These are phyloP conservation scores for Cryptosporidium canis DNA, from an alignment of 169 alveolate genomes.

Conservation along the genomic window DNA sequence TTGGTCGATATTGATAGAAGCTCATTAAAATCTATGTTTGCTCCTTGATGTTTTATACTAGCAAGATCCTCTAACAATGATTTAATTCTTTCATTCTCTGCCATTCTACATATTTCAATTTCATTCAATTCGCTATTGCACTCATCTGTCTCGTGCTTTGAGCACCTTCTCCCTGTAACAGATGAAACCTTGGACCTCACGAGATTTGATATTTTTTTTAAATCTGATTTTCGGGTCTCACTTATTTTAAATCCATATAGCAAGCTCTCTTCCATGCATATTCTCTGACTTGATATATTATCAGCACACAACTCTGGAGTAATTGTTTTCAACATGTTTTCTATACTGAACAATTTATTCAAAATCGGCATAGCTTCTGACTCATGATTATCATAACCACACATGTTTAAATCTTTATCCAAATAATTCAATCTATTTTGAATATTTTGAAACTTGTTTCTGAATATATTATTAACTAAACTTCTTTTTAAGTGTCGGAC, in stretches of 20 bases:
- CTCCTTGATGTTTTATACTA: not conserved
- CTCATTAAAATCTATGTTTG: not conserved
- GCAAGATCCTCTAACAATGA: not conserved
- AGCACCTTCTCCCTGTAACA: constrained; percentile 7
- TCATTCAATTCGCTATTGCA: not conserved
- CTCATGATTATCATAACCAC: not conserved
- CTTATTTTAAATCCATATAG: constrained; percentile 51
- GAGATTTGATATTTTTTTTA: constrained; percentile 55
- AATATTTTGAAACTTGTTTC: not conserved
- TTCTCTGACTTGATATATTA: no score
- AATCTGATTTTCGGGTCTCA: constrained; percentile 23
- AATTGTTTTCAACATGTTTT: not conserved
- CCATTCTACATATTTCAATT: not conserved
- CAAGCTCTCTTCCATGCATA: constrained; percentile 15
- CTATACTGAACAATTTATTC: not conserved
- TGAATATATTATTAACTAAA: not conserved
- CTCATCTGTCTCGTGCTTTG: not conserved
- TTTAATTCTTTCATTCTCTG: not conserved
- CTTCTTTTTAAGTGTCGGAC: not conserved
- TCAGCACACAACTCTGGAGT: not conserved
- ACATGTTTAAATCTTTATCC: not conserved
- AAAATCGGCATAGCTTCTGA: not conserved
- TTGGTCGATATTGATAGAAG: not conserved
- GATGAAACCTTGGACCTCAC: constrained; percentile 54
- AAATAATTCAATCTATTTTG: not conserved